phyloP scores from a whole-genome alignment of 2,329 filamentous ascomycete genomes.

The Camillea tinctor region DNA sequence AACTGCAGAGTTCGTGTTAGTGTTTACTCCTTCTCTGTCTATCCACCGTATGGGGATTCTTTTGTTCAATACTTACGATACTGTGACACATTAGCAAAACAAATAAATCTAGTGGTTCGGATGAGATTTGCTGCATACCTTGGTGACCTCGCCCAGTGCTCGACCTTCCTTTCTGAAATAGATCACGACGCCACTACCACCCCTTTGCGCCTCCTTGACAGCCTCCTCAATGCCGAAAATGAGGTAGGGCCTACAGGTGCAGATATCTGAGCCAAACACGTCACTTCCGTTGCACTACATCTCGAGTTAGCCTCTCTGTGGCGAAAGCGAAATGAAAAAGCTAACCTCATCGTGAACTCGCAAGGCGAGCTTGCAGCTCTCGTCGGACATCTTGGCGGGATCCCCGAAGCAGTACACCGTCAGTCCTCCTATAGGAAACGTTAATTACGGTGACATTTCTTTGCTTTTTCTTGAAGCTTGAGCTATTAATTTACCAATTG shows the following conservation, averaged over 20 bases:
- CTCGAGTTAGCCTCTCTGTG: slow-evolving; percentile 15
- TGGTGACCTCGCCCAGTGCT: slow-evolving; percentile 92
- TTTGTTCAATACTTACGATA: slow-evolving; percentile 43
- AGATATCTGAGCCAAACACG: slow-evolving; percentile 97
- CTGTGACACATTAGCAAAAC: slow-evolving; percentile 37
- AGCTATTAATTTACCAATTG: slow-evolving; percentile 66
- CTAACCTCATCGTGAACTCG: slow-evolving; percentile 70
- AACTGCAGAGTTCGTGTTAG: slow-evolving; percentile 38
- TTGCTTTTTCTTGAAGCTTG: background rate
- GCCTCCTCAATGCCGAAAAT: slow-evolving; percentile 98
- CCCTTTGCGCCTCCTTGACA: slow-evolving; percentile 93
- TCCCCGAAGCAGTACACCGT: slow-evolving; percentile 98
- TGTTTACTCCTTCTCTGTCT: too few species aligned
- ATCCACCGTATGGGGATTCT: slow-evolving; percentile 18
- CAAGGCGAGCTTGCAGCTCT: slow-evolving; percentile 75
- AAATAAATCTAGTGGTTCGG: slow-evolving; percentile 12
- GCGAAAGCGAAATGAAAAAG: slow-evolving; percentile 12
- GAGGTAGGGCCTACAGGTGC: slow-evolving; percentile 91
- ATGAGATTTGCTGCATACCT: slow-evolving; percentile 57
- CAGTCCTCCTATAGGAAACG: slow-evolving; percentile 62
- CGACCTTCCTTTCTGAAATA: slow-evolving; percentile 98
- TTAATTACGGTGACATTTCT: slow-evolving; percentile 15
- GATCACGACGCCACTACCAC: slow-evolving; percentile 91
- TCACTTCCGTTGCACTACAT: slow-evolving; percentile 86
- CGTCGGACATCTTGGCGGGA: slow-evolving; percentile 88